phyloP scores from a whole-genome alignment of 164 flowering plant genomes.

The Vitis riparia region DNA sequence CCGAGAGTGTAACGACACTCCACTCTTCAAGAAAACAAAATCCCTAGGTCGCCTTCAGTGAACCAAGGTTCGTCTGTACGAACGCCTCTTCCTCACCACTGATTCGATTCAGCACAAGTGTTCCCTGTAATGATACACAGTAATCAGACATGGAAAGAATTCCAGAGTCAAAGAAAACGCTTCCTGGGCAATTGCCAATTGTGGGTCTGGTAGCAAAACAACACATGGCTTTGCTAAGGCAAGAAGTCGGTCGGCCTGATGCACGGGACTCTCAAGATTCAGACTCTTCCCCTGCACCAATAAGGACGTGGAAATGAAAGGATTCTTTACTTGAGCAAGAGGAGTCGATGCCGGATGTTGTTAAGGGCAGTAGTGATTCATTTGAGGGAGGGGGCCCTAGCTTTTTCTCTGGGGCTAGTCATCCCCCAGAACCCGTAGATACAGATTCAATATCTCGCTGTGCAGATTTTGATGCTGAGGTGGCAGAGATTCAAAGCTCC shows the following conservation, averaged over 20 bases:
- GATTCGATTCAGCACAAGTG: constrained; percentile 14
- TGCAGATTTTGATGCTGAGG: too few relatives aligned
- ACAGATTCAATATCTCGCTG: constrained; percentile 26
- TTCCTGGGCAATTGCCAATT: constrained; percentile 31
- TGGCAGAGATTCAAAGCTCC: constrained; percentile 68
- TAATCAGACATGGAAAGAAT: constrained; percentile 48
- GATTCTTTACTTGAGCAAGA: constrained; percentile 39
- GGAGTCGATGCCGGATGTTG: constrained; percentile 40
- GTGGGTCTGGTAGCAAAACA: constrained; percentile 7
- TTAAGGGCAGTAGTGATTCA: constrained; percentile 49
- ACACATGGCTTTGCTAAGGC: constrained; percentile 9
- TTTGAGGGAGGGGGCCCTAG: constrained; percentile 57
- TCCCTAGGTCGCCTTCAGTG: too few relatives aligned
- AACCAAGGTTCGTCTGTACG: too few relatives aligned
- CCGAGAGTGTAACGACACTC: too few relatives aligned
- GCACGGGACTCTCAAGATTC: constrained; percentile 24
- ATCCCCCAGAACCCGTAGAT: constrained; percentile 85
- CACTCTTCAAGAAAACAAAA: too few relatives aligned
- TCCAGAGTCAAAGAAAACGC: constrained; percentile 37
- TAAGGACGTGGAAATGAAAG: constrained; percentile 57
- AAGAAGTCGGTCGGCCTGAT: constrained; percentile 23
- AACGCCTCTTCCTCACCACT: too few relatives aligned
- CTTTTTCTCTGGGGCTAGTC: constrained; percentile 79
- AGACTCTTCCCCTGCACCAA: constrained; percentile 20
- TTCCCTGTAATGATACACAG: constrained; percentile 31